Percentiles rank a stretch among this genome's conserved stretches.
These are phyloP conservation scores for Hypoxylon sp. DNA, from an alignment of 2,329 filamentous ascomycete species.

Conservation along the genomic window DNA sequence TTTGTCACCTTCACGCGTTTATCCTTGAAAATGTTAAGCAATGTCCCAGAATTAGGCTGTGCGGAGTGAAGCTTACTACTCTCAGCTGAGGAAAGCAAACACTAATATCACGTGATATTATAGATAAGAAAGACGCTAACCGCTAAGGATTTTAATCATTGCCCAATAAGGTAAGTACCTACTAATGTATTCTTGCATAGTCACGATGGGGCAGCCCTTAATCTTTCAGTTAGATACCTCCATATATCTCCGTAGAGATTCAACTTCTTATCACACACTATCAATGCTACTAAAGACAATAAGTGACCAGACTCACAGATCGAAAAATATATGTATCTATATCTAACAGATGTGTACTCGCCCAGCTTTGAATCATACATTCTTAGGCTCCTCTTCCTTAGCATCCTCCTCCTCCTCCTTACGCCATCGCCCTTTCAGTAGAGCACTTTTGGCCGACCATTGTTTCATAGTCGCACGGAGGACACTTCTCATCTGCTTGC, in stretches of 20 bases:
- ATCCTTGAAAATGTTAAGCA: not conserved
- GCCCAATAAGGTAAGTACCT: not conserved
- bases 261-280: not conserved
- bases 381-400: no score
- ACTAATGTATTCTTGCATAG: not conserved
- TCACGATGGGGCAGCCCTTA: not conserved
- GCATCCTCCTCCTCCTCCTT: no score
- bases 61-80: not conserved
- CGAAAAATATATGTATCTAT: no score
- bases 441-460: not conserved
- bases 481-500: constrained; percentile 15
- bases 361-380: not conserved
- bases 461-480: not conserved
- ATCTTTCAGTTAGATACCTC: not conserved
- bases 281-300: no score
- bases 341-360: no score
- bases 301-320: no score
- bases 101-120: not conserved
- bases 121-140: not conserved
- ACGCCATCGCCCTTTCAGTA: not conserved
- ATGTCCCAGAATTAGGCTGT: not conserved
- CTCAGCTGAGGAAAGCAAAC: not conserved
- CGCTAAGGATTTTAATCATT: not conserved
- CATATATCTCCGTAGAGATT: not conserved
- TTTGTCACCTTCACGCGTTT: not conserved